Conservation (phyloP, 148 eudicot genomes). For the Silene uniflora region DNA sequence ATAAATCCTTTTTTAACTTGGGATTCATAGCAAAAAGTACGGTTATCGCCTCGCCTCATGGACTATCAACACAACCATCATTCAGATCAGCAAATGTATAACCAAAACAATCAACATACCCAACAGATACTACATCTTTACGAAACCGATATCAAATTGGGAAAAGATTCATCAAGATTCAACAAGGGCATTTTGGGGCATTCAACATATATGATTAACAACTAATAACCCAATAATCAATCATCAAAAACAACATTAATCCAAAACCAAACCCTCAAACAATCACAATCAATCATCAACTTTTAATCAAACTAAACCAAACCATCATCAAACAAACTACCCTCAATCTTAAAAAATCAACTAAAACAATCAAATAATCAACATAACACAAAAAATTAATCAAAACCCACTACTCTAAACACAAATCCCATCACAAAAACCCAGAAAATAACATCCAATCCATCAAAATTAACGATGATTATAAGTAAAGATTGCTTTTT, state of each 20-base stretch:
- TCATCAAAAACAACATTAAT: neutral
- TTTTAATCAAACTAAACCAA: neutral
- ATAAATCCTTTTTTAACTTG: neutral
- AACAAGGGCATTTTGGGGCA: neutral
- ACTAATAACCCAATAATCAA: neutral
- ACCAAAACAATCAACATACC: neutral
- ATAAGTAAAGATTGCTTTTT: neutral
- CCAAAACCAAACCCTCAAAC: neutral
- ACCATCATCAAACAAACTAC: neutral
- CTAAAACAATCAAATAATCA: neutral
- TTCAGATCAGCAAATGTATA: neutral
- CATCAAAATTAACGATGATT: too few relatives aligned
- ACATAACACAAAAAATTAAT: neutral
- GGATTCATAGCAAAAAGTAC: neutral
- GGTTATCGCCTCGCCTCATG: neutral
- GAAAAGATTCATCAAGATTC: neutral
- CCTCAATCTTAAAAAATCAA: neutral
- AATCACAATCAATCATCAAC: neutral
- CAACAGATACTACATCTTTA: too few relatives aligned
- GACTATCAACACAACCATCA: neutral
- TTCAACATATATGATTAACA: neutral
- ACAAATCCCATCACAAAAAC: neutral
- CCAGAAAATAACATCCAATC: neutral
- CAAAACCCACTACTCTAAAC: neutral
- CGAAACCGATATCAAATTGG: too few relatives aligned